Conservation (phyloP, 768 basidiomycete genomes). For the Lentinula lateritia region DNA sequence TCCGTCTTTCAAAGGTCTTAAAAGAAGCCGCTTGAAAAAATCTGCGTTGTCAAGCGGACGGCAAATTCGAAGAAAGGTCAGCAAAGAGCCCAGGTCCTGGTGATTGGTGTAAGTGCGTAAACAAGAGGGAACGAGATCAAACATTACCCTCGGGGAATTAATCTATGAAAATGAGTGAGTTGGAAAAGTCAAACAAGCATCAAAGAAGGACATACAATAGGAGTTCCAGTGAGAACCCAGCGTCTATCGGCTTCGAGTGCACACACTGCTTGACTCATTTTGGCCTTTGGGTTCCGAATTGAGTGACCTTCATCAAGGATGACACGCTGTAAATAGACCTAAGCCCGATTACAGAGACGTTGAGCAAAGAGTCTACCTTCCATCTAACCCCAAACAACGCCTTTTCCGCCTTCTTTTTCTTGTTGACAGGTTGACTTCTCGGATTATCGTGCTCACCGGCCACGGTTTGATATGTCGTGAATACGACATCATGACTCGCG, state of each 20-base stretch:
- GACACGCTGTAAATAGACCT: conserved; percentile 45
- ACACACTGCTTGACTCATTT: conserved; percentile 70
- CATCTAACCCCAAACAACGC: conserved; percentile 65
- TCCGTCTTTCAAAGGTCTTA: conserved; percentile 73
- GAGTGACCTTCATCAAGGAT: conserved; percentile 88
- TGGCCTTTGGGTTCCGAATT: conserved; percentile 82
- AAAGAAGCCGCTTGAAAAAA: conserved; percentile 72
- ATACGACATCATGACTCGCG: conserved; percentile 67
- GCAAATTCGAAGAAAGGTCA: conserved; percentile 85
- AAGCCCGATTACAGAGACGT: background rate
- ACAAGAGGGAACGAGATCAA: background rate
- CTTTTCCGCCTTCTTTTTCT: conserved; percentile 51
- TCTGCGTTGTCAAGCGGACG: conserved; percentile 78
- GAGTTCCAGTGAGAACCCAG: conserved; percentile 82
- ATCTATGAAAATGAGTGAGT: conserved; percentile 38
- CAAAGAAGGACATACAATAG: conserved; percentile 58
- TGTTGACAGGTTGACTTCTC: conserved; percentile 40
- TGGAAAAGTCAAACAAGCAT: background rate
- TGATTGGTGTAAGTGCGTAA: background rate
- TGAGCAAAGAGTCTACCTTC: conserved; percentile 48
- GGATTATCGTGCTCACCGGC: conserved; percentile 41
- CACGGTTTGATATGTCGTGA: conserved; percentile 80
- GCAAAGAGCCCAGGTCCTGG: conserved; percentile 84
- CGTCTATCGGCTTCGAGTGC: conserved; percentile 64
- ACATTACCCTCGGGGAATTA: conserved; percentile 64